Evolutionary conservation across 306 rosid genomes (phyloP).

Genomic region (Medicago arabica): DNA sequence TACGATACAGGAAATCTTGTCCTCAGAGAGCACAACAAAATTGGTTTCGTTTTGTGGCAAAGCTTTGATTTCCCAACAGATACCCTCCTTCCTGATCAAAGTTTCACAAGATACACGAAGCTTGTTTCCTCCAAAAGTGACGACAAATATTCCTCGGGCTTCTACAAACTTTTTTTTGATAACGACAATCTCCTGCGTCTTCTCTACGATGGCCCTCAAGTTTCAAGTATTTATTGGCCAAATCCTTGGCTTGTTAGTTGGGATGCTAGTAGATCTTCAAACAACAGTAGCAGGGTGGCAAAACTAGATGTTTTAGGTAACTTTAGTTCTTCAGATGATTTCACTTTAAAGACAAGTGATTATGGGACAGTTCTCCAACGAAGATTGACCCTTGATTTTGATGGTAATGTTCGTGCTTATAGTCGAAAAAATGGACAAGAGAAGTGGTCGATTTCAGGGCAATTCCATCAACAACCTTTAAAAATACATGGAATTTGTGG

Average conservation of each 20-base stretch:
- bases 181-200: constrained; percentile 32
- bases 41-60: neutral
- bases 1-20: constrained; percentile 20
- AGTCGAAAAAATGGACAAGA: neutral
- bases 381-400: constrained; percentile 30
- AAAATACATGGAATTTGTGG: constrained; percentile 39
- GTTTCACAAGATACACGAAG: neutral
- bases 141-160: constrained; percentile 14
- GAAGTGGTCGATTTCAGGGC: neutral
- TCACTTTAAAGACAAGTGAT: neutral
- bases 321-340: constrained; percentile 14
- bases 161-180: constrained; percentile 32
- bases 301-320: neutral
- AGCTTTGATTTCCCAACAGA: constrained; percentile 38
- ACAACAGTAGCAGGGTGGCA: constrained; percentile 19
- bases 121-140: constrained; percentile 25
- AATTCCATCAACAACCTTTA: neutral
- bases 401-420: constrained; percentile 24
- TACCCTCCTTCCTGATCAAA: constrained; percentile 30
- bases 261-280: constrained; percentile 10
- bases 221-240: constrained; percentile 31
- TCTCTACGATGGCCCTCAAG: constrained; percentile 5
- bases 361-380: neutral
- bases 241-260: neutral
- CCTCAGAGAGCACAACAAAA: neutral